phyloP scores from a whole-genome alignment of 108 stramenopile species.

The Cylindrotheca fusiformis region DNA sequence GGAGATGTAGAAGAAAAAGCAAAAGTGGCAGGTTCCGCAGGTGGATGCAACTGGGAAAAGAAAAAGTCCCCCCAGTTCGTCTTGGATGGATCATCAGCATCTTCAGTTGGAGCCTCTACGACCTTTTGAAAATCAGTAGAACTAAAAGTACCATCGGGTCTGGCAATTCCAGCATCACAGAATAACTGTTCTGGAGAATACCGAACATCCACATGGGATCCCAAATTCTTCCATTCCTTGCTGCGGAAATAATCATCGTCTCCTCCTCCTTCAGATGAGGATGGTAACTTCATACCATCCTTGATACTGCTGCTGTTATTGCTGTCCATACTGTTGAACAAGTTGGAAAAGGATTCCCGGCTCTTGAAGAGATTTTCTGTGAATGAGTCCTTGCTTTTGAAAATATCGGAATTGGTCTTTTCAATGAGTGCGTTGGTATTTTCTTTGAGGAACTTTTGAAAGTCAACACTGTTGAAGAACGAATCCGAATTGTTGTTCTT shows the following conservation, averaged over 20 bases:
- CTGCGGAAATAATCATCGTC: not conserved
- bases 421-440: not conserved
- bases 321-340: not conserved
- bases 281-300: not conserved
- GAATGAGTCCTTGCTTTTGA: constrained; percentile 29
- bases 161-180: not conserved
- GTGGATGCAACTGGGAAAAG: constrained; percentile 11
- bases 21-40: not conserved
- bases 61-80: constrained; percentile 30
- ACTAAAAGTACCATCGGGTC: not conserved
- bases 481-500: not conserved
- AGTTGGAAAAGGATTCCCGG: not conserved
- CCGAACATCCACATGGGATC: constrained; percentile 25
- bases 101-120: not conserved
- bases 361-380: not conserved
- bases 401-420: constrained; percentile 5
- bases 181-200: not conserved
- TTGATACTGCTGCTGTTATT: not conserved
- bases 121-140: not conserved
- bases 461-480: constrained; percentile 22
- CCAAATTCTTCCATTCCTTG: constrained; percentile 27
- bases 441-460: constrained; percentile 13
- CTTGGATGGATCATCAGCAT: not conserved
- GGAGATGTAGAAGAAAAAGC: no score
- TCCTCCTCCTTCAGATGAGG: not conserved